Conservation (phyloP, 176 grass and related monocot species). For the Triticum dicoccoides region DNA sequence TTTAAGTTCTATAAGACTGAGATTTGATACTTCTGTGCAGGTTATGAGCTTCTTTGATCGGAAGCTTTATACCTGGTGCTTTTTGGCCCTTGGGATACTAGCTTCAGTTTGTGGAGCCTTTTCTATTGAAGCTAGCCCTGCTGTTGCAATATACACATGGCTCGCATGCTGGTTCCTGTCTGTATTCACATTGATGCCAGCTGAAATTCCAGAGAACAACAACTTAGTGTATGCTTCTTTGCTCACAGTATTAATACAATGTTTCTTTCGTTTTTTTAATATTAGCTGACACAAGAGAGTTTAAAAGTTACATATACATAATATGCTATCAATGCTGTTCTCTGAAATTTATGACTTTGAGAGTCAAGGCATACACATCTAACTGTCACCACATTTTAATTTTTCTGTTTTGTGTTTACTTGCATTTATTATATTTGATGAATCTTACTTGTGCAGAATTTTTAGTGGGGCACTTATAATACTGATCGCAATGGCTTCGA, state of each 20-base stretch:
- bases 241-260: not conserved
- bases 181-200: conserved; percentile 95
- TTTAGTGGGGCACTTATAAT: conserved; percentile 74
- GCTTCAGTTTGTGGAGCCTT: conserved; percentile 41
- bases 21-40: conserved; percentile 42
- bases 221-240: conserved; percentile 80
- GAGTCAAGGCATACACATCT: conserved; percentile 5
- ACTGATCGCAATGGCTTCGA: conserved; percentile 60
- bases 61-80: conserved; percentile 89
- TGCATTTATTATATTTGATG: conserved; percentile 34
- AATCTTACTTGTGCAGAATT: conserved; percentile 61
- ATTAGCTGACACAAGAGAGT: not conserved
- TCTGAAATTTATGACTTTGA: not conserved
- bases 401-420: conserved; percentile 6
- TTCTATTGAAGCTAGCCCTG: conserved; percentile 52
- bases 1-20: conserved; percentile 25
- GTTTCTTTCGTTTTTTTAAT: conserved; percentile 12
- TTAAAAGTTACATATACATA: not conserved
- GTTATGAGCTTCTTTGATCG: conserved; percentile 95
- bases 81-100: conserved; percentile 70
- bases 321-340: not conserved
- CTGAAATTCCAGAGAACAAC: conserved; percentile 97
- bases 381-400: not conserved
- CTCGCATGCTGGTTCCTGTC: conserved; percentile 85
- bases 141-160: conserved; percentile 63